phyloP scores from a whole-genome alignment of 768 basidiomycete genomes.

The Tylopilus sp. region DNA sequence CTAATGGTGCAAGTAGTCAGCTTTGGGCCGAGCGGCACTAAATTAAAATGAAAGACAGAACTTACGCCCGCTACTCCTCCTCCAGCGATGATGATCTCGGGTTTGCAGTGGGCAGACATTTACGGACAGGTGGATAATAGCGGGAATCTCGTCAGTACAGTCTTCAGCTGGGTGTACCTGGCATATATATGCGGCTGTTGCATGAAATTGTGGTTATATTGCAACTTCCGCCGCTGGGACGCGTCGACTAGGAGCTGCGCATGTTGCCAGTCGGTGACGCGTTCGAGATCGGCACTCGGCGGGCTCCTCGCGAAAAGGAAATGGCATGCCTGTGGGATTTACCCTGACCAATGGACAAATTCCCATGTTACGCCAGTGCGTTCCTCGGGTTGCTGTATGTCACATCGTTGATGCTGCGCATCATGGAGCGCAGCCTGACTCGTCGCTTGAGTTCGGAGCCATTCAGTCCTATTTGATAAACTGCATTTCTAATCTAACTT shows the following conservation, averaged over 20 bases:
- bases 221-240: constrained; percentile 13
- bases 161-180: background rate
- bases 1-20: constrained; percentile 7
- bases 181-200: constrained; percentile 4
- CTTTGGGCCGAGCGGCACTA: background rate
- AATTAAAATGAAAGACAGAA: background rate
- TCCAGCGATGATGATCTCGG: constrained; percentile 27
- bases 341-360: too few relatives aligned
- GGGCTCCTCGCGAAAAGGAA: too few relatives aligned
- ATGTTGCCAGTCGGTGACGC: constrained; percentile 5
- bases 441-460: too few relatives aligned
- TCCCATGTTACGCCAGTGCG: too few relatives aligned
- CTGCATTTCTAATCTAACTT: background rate
- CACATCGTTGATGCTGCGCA: too few relatives aligned
- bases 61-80: constrained; percentile 29
- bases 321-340: too few relatives aligned
- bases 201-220: background rate
- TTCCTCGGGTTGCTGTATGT: too few relatives aligned
- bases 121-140: background rate
- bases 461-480: background rate
- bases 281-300: background rate
- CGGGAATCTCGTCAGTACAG: background rate
- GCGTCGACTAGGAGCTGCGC: constrained; percentile 13
- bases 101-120: constrained; percentile 18
- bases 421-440: too few relatives aligned